Percentiles rank a stretch among this genome's conserved stretches.
These are phyloP conservation scores for Quercus lobata DNA, from an alignment of 331 rosid species.

Conservation along the genomic window DNA sequence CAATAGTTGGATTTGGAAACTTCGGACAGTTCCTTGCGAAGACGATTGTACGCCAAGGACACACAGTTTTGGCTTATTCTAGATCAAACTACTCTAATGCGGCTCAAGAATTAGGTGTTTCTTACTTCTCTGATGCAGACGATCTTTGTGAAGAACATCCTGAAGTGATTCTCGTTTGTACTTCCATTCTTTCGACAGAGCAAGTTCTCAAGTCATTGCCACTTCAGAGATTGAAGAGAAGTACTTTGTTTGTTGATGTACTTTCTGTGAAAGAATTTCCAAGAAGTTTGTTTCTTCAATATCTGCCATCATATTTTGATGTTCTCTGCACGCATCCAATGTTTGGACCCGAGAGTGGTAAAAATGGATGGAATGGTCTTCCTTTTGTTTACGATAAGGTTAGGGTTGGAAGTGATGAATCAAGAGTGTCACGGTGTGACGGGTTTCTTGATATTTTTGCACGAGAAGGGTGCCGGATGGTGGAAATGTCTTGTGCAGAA, in stretches of 20 bases:
- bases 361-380: slow-evolving; percentile 72
- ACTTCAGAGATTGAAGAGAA: slow-evolving; percentile 69
- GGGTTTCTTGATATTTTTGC: slow-evolving; percentile 68
- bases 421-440: slow-evolving; percentile 56
- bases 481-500: slow-evolving; percentile 84
- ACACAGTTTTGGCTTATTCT: slow-evolving; percentile 68
- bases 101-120: slow-evolving; percentile 54
- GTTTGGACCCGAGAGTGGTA: slow-evolving; percentile 97
- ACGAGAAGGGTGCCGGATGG: slow-evolving; percentile 78
- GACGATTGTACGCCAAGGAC: slow-evolving; percentile 59
- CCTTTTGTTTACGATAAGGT: slow-evolving; percentile 73
- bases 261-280: slow-evolving; percentile 88
- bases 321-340: slow-evolving; percentile 88
- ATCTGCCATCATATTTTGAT: slow-evolving; percentile 57
- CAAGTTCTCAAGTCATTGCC: slow-evolving; percentile 72
- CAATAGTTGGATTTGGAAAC: slow-evolving; percentile 78
- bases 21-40: slow-evolving; percentile 86
- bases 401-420: slow-evolving; percentile 50
- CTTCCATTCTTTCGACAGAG: slow-evolving; percentile 78
- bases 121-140: slow-evolving; percentile 52
- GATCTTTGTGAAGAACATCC: slow-evolving; percentile 93
- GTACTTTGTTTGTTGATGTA: slow-evolving; percentile 78
- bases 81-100: slow-evolving; percentile 61
- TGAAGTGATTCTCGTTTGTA: slow-evolving; percentile 74
- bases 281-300: slow-evolving; percentile 59